These are phyloP conservation scores for Umbelopsis sp. DNA, from an alignment of 371 early-diverging fungal species.

Conservation along the genomic window DNA sequence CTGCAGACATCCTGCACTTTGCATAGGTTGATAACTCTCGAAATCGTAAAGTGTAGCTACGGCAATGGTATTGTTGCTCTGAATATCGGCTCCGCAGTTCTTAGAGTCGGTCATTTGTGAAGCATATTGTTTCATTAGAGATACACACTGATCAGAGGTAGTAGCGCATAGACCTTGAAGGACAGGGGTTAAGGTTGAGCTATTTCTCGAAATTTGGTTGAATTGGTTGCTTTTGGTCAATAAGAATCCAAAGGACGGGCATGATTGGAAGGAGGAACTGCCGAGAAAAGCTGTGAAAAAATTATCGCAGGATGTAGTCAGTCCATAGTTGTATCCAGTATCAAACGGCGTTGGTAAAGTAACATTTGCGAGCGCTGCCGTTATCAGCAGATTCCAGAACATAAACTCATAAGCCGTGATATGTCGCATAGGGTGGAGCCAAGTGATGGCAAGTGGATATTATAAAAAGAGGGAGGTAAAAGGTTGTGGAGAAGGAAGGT, in stretches of 20 bases:
- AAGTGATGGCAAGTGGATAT: no score
- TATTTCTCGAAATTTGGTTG: slow-evolving; percentile 14
- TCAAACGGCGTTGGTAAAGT: slow-evolving; percentile 1
- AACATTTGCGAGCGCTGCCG: neutral
- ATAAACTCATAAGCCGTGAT: neutral
- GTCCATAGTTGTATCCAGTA: slow-evolving; percentile 15
- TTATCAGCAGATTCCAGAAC: neutral
- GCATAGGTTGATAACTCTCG: slow-evolving; percentile 5
- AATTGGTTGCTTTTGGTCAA: slow-evolving; percentile 15
- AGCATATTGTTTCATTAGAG: slow-evolving; percentile 13
- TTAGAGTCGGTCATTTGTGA: neutral
- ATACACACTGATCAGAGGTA: slow-evolving; percentile 1
- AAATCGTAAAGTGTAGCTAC: slow-evolving; percentile 12
- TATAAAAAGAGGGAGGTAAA: neutral
- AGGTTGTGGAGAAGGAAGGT: neutral
- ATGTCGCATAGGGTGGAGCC: neutral
- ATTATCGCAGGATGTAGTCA: neutral
- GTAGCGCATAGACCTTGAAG: neutral
- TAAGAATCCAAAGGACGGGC: slow-evolving; percentile 12
- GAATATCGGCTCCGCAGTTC: neutral
- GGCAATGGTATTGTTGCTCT: slow-evolving; percentile 8
- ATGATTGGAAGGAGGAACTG: neutral
- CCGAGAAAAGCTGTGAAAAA: neutral
- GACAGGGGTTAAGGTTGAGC: neutral
- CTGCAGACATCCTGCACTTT: slow-evolving; percentile 4